Evolutionary conservation across 2,329 filamentous ascomycete genomes (phyloP).

Genomic region (Lecanicillium sp.): DNA sequence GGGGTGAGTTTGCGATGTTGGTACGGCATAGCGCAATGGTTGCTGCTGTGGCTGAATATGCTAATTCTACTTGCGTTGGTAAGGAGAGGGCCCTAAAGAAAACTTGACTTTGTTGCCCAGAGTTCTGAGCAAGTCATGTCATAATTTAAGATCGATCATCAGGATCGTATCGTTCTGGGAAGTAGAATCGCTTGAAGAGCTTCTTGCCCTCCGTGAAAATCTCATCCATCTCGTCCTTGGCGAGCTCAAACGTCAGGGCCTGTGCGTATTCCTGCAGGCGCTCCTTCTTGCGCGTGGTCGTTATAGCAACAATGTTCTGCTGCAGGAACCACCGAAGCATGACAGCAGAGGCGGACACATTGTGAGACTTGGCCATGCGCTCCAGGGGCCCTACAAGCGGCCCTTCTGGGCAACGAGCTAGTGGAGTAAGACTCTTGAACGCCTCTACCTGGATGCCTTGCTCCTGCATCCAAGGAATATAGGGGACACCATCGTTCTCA

Average conservation of each 20-base stretch:
- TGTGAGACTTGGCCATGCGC: constrained; percentile 4
- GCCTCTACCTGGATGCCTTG: constrained; percentile 3
- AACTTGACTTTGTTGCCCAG: neutral
- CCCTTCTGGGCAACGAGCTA: constrained; percentile 1
- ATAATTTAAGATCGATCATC: constrained; percentile 2
- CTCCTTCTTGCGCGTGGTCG: constrained; percentile 4
- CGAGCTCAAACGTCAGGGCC: constrained; percentile 3
- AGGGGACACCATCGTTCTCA: constrained; percentile 1
- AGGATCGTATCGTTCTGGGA: constrained; percentile 1
- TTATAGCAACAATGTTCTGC: constrained; percentile 3
- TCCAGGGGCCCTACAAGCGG: neutral
- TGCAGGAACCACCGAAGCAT: constrained; percentile 4
- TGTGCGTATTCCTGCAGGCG: constrained; percentile 2
- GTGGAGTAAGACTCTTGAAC: constrained; percentile 10
- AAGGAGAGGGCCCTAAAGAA: too few relatives aligned
- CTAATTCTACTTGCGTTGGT: too few relatives aligned
- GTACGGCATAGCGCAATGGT: too few relatives aligned
- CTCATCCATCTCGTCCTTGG: constrained; percentile 3
- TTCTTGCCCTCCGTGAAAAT: constrained; percentile 3
- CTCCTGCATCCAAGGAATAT: constrained; percentile 5
- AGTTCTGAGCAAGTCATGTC: neutral
- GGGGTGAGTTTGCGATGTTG: too few relatives aligned
- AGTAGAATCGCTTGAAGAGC: constrained; percentile 4
- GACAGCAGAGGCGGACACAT: constrained; percentile 4
- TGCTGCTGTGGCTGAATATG: too few relatives aligned